Conservation (phyloP, 148 eudicot species). For the Rhododendron simsii region DNA sequence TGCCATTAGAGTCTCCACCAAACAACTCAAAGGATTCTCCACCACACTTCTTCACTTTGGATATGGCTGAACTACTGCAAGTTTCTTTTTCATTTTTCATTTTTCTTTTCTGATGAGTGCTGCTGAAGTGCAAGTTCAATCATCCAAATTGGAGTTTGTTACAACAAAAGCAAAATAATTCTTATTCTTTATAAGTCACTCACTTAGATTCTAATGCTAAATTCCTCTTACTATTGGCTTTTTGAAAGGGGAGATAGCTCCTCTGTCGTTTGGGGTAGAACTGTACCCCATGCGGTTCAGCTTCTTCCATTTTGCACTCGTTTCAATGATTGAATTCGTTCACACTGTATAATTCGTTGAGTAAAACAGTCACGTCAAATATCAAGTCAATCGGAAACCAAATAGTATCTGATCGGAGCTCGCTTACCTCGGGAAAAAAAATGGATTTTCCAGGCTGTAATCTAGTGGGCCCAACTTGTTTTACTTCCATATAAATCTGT, state of each 20-base stretch:
- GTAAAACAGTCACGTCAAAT: neutral
- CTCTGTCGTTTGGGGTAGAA: neutral
- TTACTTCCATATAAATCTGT: too few relatives aligned
- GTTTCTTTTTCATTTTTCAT: neutral
- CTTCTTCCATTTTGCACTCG: too few relatives aligned
- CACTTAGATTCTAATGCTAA: conserved; percentile 7
- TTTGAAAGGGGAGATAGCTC: neutral
- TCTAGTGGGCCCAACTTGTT: too few relatives aligned
- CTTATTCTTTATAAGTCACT: conserved; percentile 4
- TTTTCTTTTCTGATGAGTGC: neutral
- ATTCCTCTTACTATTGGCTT: neutral
- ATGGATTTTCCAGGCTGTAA: too few relatives aligned
- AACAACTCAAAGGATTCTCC: neutral
- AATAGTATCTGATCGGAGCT: neutral
- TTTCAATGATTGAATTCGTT: neutral
- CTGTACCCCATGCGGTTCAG: neutral
- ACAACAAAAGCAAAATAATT: neutral
- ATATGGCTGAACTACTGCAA: neutral
- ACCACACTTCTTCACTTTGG: neutral
- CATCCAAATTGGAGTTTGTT: conserved; percentile 4
- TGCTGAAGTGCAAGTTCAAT: neutral
- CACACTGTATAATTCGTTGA: neutral
- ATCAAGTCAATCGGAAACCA: neutral
- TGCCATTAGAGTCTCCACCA: neutral
- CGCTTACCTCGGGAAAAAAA: too few relatives aligned